Evolutionary conservation across 2,329 filamentous ascomycete genomes (phyloP).

Genomic region (Geosmithia putterillii): DNA sequence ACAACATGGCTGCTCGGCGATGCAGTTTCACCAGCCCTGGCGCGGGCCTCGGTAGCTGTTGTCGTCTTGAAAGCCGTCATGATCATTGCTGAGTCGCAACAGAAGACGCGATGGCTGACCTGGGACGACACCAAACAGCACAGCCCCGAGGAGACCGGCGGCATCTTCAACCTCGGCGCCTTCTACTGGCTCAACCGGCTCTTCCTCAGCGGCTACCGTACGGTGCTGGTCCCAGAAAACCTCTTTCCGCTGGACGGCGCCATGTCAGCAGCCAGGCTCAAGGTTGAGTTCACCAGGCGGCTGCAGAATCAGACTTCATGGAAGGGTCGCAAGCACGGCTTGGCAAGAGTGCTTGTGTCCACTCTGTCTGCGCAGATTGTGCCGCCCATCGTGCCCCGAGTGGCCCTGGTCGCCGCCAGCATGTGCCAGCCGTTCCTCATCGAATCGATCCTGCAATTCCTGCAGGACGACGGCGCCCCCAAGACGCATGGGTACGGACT

Average conservation of each 20-base stretch:
- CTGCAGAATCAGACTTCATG: slow-evolving; percentile 5
- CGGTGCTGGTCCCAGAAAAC: slow-evolving; percentile 16
- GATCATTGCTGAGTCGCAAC: slow-evolving; percentile 23
- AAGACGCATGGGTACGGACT: slow-evolving; percentile 24
- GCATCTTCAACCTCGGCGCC: slow-evolving; percentile 16
- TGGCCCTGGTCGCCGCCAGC: slow-evolving; percentile 24
- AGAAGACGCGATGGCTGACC: slow-evolving; percentile 23
- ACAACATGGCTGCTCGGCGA: slow-evolving; percentile 25
- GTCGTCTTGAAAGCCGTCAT: slow-evolving; percentile 19
- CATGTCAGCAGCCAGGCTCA: slow-evolving; percentile 10
- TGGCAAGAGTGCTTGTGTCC: slow-evolving; percentile 12
- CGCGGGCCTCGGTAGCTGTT: slow-evolving; percentile 19
- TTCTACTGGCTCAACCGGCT: slow-evolving; percentile 22
- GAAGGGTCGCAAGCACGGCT: slow-evolving; percentile 11
- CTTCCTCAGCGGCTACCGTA: slow-evolving; percentile 20
- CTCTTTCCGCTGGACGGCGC: slow-evolving; percentile 19
- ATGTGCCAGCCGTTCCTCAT: slow-evolving; percentile 32
- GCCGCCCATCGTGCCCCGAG: slow-evolving; percentile 20
- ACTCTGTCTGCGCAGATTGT: slow-evolving; percentile 19
- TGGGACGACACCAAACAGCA: slow-evolving; percentile 20
- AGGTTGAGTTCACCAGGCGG: slow-evolving; percentile 6
- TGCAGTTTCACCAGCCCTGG: neutral
- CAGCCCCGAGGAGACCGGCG: slow-evolving; percentile 24
- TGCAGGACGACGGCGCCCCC: slow-evolving; percentile 4
- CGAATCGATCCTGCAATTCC: slow-evolving; percentile 16